Evolutionary conservation across 179 eudicot species (phyloP).

Genomic region (Pouteria campechiana): DNA sequence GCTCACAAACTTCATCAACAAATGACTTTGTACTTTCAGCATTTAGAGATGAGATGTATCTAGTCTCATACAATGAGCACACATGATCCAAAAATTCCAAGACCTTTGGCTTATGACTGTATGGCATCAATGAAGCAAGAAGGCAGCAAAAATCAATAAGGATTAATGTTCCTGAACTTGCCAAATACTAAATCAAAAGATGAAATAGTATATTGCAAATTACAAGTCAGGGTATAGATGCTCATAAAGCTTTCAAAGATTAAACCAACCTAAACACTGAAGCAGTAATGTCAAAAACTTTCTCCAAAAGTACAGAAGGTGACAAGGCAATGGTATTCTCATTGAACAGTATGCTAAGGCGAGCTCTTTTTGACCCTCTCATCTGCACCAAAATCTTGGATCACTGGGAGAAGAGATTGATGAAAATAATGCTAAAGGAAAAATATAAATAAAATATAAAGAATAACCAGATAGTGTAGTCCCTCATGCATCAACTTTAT

Average conservation of each 20-base stretch:
- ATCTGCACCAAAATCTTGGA: conserved; percentile 25
- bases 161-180: too few species aligned
- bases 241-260: background rate
- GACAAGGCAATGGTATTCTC: conserved; percentile 29
- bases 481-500: conserved; percentile 77
- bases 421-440: background rate
- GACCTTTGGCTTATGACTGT: conserved; percentile 75
- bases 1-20: conserved; percentile 43
- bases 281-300: conserved; percentile 53
- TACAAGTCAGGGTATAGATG: background rate
- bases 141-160: background rate
- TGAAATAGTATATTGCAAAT: background rate
- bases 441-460: background rate
- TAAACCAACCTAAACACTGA: conserved; percentile 56
- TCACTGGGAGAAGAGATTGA: background rate
- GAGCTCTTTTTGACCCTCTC: conserved; percentile 64
- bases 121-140: conserved; percentile 1
- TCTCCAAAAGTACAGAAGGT: conserved; percentile 51
- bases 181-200: too few species aligned
- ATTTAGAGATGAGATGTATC: conserved; percentile 32
- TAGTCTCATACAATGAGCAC: conserved; percentile 50
- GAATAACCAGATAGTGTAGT: conserved; percentile 71
- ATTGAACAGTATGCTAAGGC: conserved; percentile 68
- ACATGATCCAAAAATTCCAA: conserved; percentile 73
- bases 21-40: conserved; percentile 36